Conservation (phyloP, 2,329 filamentous ascomycete species). For the Mollisiaceae sp. region DNA sequence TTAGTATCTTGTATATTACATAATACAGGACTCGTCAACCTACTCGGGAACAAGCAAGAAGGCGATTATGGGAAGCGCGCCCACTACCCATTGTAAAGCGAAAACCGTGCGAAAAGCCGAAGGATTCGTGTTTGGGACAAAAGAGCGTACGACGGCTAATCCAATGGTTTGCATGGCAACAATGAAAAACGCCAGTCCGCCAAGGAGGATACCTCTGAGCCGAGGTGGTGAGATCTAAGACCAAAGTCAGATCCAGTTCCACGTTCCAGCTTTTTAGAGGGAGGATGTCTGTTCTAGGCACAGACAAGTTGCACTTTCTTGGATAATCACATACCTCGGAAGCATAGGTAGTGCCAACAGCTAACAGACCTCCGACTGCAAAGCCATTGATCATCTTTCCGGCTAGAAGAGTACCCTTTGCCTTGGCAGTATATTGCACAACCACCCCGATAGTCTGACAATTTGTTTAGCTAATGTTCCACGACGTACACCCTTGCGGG, state of each 20-base stretch:
- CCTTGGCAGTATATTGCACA: slow-evolving; percentile 27
- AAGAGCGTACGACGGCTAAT: slow-evolving; percentile 25
- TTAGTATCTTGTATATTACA: neutral
- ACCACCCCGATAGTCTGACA: slow-evolving; percentile 25
- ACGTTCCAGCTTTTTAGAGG: neutral
- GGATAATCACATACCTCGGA: slow-evolving; percentile 29
- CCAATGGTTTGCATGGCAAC: slow-evolving; percentile 30
- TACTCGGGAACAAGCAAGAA: slow-evolving; percentile 31
- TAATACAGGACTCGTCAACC: neutral
- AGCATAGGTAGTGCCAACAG: slow-evolving; percentile 32
- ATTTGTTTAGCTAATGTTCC: neutral
- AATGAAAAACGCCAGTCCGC: slow-evolving; percentile 26
- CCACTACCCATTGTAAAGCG: slow-evolving; percentile 23
- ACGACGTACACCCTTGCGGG: neutral
- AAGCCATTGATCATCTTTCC: slow-evolving; percentile 34
- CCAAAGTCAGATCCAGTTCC: slow-evolving; percentile 32
- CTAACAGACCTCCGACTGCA: slow-evolving; percentile 28
- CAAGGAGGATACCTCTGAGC: slow-evolving; percentile 26
- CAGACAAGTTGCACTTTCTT: too few relatives aligned
- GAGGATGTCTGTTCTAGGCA: slow-evolving; percentile 9
- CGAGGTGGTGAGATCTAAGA: slow-evolving; percentile 34
- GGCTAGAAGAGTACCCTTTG: slow-evolving; percentile 26
- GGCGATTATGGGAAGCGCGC: slow-evolving; percentile 5
- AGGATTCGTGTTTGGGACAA: slow-evolving; percentile 18
- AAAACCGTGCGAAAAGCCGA: slow-evolving; percentile 27